Conservation (phyloP, 1,284 basidiomycete genomes). For the Sanghuangporus baumii region DNA sequence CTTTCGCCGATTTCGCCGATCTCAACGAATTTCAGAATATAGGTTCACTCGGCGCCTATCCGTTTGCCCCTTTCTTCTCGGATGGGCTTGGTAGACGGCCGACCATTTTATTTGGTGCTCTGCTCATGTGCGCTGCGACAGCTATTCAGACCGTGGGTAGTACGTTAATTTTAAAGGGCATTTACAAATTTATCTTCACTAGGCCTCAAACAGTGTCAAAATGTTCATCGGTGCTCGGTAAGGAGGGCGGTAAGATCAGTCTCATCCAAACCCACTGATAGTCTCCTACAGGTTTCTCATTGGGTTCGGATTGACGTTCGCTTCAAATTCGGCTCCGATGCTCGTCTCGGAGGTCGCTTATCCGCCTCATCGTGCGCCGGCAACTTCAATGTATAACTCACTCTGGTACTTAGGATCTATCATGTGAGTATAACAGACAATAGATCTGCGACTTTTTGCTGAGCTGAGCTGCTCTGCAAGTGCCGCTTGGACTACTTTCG, state of each 20-base stretch:
- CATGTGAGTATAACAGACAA: conserved; percentile 35
- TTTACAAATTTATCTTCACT: not conserved
- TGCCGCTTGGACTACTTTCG: conserved; percentile 73
- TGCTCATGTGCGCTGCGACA: conserved; percentile 61
- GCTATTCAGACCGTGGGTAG: conserved; percentile 47
- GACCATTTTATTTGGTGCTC: conserved; percentile 55
- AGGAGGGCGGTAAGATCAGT: conserved; percentile 17
- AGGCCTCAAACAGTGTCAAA: conserved; percentile 59
- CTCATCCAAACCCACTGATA: not conserved
- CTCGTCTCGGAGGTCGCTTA: conserved; percentile 75
- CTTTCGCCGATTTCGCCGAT: not conserved
- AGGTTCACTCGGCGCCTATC: conserved; percentile 58
- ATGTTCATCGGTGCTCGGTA: conserved; percentile 80
- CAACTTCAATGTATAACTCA: conserved; percentile 74
- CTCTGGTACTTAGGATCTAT: conserved; percentile 77
- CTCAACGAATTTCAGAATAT: conserved; percentile 46
- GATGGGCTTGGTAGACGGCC: conserved; percentile 61
- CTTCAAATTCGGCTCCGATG: conserved; percentile 68
- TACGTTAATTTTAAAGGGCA: not conserved
- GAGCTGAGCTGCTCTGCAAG: conserved; percentile 26
- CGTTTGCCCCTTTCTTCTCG: conserved; percentile 64
- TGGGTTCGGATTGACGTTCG: conserved; percentile 75
- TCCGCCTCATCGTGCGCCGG: conserved; percentile 66
- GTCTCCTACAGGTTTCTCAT: conserved; percentile 52
- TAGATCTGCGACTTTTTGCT: no score